These are phyloP conservation scores for Poterioochromonas sp. DNA, from an alignment of 352 stramenopile genomes.

Conservation along the genomic window DNA sequence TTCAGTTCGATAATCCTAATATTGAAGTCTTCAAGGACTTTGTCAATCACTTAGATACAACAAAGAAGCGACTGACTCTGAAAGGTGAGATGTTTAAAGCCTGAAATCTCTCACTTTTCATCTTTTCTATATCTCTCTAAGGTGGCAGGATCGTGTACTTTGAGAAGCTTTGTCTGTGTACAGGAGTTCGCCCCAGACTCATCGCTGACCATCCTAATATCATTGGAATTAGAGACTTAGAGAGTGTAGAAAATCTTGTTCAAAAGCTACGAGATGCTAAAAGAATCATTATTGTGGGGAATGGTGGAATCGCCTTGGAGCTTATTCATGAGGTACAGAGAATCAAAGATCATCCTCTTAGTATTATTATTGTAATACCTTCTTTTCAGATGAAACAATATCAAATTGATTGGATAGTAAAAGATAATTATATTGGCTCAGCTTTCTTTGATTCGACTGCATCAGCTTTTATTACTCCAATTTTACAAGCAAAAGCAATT, in stretches of 20 bases:
- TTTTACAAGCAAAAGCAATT: neutral
- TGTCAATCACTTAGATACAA: neutral
- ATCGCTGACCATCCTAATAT: constrained; percentile 27
- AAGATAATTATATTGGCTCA: constrained; percentile 45
- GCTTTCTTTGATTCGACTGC: constrained; percentile 48
- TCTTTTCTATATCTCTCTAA: constrained; percentile 32
- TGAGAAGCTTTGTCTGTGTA: constrained; percentile 38
- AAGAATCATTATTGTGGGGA: constrained; percentile 46
- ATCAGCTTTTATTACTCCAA: constrained; percentile 41
- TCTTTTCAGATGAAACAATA: neutral
- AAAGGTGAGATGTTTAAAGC: constrained; percentile 5
- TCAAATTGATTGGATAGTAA: constrained; percentile 42
- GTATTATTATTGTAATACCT: neutral
- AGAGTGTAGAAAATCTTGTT: constrained; percentile 40
- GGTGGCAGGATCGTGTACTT: constrained; percentile 30
- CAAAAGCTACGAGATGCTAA: constrained; percentile 28
- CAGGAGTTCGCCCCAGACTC: constrained; percentile 38
- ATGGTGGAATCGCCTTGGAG: constrained; percentile 48
- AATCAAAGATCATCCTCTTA: neutral
- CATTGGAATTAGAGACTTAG: constrained; percentile 41
- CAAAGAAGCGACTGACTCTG: neutral
- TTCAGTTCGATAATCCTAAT: constrained; percentile 1
- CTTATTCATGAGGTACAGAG: constrained; percentile 41
- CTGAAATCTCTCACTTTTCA: neutral
- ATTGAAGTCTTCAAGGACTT: neutral